Evolutionary conservation across 2,329 filamentous ascomycete genomes (phyloP).

Genomic region (Xylariales sp.): DNA sequence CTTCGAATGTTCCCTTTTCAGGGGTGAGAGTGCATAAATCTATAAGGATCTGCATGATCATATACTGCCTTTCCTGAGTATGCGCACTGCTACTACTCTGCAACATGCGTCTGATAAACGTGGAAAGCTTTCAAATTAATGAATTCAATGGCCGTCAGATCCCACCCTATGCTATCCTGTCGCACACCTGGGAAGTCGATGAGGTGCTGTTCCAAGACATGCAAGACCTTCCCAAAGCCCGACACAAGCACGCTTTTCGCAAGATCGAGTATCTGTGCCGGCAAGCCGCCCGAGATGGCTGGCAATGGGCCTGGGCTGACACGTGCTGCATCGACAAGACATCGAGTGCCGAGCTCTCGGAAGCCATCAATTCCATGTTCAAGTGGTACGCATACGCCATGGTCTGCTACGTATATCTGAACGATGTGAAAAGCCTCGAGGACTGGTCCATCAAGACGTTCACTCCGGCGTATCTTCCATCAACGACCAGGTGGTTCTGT

Average conservation of each 20-base stretch:
- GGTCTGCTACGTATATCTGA: constrained; percentile 15
- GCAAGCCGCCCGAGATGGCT: constrained; percentile 1
- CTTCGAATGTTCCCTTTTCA: no score
- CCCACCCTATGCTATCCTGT: constrained; percentile 27
- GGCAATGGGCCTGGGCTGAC: constrained; percentile 9
- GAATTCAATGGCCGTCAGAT: not conserved
- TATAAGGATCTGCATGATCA: no score
- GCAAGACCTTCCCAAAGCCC: not conserved
- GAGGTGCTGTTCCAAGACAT: constrained; percentile 24
- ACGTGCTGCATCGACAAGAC: constrained; percentile 20
- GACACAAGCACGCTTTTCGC: no score
- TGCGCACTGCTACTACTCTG: no score
- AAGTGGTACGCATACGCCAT: constrained; percentile 11
- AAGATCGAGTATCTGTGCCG: constrained; percentile 8
- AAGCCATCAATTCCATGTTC: no score
- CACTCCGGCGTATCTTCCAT: no score
- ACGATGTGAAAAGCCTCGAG: constrained; percentile 6
- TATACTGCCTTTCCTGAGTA: no score
- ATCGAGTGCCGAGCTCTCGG: constrained; percentile 10
- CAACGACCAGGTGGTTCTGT: no score
- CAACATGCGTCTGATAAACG: constrained; percentile 1
- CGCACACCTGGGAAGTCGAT: constrained; percentile 27
- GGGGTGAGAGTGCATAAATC: no score
- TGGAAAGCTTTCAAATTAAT: not conserved
- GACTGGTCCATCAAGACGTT: no score